Evolutionary conservation across 1,284 basidiomycete species (phyloP), one percentile per base, ranked within the genome.

Genomic region (Athelia psychrophila): DNA sequence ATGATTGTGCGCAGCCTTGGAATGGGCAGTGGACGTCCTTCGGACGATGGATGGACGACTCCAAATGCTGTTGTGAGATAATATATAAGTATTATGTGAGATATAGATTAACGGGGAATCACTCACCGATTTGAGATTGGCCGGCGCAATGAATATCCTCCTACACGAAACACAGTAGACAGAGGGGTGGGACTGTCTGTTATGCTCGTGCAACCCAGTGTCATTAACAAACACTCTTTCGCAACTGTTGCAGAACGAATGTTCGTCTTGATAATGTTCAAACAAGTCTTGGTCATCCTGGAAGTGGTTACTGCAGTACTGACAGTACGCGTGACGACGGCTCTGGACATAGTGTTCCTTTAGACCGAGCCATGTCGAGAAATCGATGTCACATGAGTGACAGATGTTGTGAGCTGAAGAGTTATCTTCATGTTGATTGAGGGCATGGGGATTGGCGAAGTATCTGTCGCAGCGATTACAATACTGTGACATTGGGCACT

Each of bases 121-220:
- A 47, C 64, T 32, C 54, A 68, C 66, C 16, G 62, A 40, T 15
- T 58, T 63, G 19, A 81, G 60, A 58, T 71, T 73, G 50, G 47
- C 70, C 33, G 61, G 67, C 1, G 67, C 70, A 13, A 54, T 57
- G 63, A 83, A 84, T 13, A 68, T 51, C 12, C 71, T 67, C 22
- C 63, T 59, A 62, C 83, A 85, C 0, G 58, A 22, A 2, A 18
- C 47, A 51, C 83, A 86, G 56, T 79, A 83, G 38, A 30, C 6
- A 13, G 13, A 13, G 48, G 63, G 51, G 51, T 84, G 83, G 19
- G 60, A 67, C 59, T 79, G 73, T 9, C 73, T 65, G 51, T 74
- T 70, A 57, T 85, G 83, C 53, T 79, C 71, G 18, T 71, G 58
- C 24, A 80, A 61, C 1, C 72, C 77, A 3, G 44, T 2, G 0